These are phyloP conservation scores for Rubus idaeus DNA, from an alignment of 306 rosid species.

Conservation along the genomic window DNA sequence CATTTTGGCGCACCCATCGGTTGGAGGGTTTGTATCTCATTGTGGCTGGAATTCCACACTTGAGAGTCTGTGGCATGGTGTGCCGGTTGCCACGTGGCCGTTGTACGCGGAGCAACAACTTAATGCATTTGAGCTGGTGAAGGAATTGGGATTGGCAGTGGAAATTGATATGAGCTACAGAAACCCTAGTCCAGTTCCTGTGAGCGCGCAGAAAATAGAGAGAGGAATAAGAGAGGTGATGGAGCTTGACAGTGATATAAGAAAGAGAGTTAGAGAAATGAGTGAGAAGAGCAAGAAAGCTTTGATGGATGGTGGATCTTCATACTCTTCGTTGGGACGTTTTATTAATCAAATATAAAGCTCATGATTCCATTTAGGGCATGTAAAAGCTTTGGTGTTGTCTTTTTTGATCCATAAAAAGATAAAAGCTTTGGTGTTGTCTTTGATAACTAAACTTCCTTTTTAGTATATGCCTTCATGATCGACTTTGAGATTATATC, in stretches of 20 bases:
- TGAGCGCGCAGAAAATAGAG: conserved; percentile 10
- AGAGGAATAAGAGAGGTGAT: conserved; percentile 22
- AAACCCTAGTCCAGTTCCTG: not conserved
- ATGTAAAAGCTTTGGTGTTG: no score
- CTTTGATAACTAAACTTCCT: no score
- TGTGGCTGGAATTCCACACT: conserved; percentile 33
- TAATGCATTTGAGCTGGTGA: conserved; percentile 24
- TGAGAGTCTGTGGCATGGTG: conserved; percentile 28
- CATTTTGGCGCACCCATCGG: conserved; percentile 11
- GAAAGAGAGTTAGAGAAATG: conserved; percentile 10
- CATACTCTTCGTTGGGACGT: not conserved
- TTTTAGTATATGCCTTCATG: no score
- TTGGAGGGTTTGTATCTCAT: conserved; percentile 34
- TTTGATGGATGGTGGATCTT: not conserved
- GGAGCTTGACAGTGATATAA: not conserved
- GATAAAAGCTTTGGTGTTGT: no score
- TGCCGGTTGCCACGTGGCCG: conserved; percentile 36
- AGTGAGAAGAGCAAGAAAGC: not conserved
- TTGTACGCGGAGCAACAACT: conserved; percentile 23
- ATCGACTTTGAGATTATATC: no score
- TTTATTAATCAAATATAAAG: not conserved
- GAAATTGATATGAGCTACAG: conserved; percentile 13
- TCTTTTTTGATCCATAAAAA: no score
- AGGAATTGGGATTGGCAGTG: conserved; percentile 19
- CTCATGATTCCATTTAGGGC: no score